Conservation (phyloP, 163 green algal species). For the Chlorella variabilis region DNA sequence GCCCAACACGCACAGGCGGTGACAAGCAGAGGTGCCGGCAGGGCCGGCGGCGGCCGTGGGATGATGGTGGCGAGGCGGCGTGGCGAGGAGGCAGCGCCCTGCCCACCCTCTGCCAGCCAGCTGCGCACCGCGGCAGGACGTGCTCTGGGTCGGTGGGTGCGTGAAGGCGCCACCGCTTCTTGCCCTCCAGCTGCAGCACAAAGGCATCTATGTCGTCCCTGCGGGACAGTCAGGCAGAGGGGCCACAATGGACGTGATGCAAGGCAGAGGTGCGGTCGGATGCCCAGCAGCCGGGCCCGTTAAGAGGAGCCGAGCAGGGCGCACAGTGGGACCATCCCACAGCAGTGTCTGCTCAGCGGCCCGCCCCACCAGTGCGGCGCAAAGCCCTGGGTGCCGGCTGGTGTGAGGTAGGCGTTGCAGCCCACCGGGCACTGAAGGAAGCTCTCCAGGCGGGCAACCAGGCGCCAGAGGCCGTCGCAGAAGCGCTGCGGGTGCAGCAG, state of each 20-base stretch:
- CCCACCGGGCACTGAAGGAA: conserved; percentile 63
- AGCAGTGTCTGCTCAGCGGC: neutral
- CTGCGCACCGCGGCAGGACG: conserved; percentile 42
- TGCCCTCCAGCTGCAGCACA: conserved; percentile 75
- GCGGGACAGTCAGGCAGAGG: neutral
- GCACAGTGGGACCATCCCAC: neutral
- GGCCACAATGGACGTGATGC: too few species aligned
- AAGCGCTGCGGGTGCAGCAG: conserved; percentile 84
- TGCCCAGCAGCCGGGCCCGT: too few species aligned
- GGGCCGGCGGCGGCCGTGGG: too few species aligned
- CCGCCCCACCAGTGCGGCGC: conserved; percentile 69
- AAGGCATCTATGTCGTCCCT: conserved; percentile 85
- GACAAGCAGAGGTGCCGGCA: neutral
- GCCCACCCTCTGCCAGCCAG: too few species aligned
- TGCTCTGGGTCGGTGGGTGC: conserved; percentile 39
- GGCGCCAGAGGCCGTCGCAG: conserved; percentile 57
- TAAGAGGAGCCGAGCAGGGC: neutral
- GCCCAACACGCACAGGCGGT: neutral
- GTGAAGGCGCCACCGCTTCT: conserved; percentile 74
- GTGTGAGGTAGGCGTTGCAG: conserved; percentile 81
- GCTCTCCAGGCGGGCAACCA: conserved; percentile 69
- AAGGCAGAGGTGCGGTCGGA: too few species aligned
- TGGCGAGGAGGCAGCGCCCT: too few species aligned
- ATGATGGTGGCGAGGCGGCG: too few species aligned
- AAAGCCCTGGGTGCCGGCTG: conserved; percentile 77